Percentiles rank a stretch among this genome's conserved stretches.
These are phyloP conservation scores for Trypanosoma platydactyli DNA, from an alignment of 208 protist species.

Conservation along the genomic window DNA sequence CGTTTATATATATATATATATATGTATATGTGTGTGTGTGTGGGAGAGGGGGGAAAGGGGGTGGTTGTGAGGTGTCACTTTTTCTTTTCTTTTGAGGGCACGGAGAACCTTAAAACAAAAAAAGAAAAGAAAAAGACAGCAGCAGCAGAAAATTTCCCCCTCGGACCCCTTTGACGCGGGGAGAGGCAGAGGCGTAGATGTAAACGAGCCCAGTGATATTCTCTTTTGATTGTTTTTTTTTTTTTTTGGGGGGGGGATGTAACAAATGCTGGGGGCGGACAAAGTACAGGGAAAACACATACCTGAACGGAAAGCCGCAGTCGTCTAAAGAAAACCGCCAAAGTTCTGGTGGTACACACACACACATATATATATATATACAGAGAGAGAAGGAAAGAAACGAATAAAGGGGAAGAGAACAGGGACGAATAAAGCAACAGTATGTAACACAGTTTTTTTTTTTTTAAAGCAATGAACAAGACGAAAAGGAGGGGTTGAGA, in stretches of 20 bases:
- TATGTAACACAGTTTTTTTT: background rate
- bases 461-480: slow-evolving; percentile 7
- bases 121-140: slow-evolving; percentile 14
- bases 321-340: too few species aligned
- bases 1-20: background rate
- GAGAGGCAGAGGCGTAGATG: too few species aligned
- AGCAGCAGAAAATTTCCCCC: too few species aligned
- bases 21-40: background rate
- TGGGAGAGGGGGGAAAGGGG: background rate
- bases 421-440: background rate
- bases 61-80: too few species aligned
- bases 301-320: too few species aligned
- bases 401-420: slow-evolving; percentile 13
- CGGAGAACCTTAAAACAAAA: background rate
- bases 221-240: too few species aligned
- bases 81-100: too few species aligned
- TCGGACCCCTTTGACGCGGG: too few species aligned
- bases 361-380: slow-evolving; percentile 3
- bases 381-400: too few species aligned
- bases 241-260: background rate
- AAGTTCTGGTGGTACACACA: too few species aligned
- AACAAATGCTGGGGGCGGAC: background rate
- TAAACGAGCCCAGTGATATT: too few species aligned
- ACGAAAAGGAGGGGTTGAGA: slow-evolving; percentile 6
- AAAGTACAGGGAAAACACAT: too few species aligned